Conservation (phyloP, 2,329 filamentous ascomycete species). For the Aspergillus sp. region DNA sequence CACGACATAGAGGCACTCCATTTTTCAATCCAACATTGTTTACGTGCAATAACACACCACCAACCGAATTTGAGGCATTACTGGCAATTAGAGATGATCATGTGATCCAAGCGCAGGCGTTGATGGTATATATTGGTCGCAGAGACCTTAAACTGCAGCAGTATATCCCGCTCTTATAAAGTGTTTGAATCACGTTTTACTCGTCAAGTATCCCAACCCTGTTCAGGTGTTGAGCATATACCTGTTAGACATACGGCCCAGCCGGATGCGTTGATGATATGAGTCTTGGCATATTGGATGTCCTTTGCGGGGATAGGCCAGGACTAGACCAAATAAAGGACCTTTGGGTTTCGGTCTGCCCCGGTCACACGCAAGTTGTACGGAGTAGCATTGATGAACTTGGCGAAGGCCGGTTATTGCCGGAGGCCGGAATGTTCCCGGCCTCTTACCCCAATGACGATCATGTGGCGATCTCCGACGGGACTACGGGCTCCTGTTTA, state of each 20-base stretch:
- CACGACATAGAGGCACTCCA: not conserved
- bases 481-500: not conserved
- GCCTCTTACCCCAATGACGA: constrained; percentile 36
- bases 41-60: not conserved
- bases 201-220: too few relatives aligned
- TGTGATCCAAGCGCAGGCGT: not conserved
- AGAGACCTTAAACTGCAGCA: not conserved
- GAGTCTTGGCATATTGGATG: not conserved
- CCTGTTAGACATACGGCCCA: too few relatives aligned
- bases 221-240: too few relatives aligned
- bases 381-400: constrained; percentile 3
- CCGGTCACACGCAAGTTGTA: not conserved
- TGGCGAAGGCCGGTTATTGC: constrained; percentile 29
- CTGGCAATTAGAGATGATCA: not conserved
- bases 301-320: not conserved
- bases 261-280: not conserved
- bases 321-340: not conserved
- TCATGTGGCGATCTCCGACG: constrained; percentile 13
- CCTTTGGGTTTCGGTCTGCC: not conserved
- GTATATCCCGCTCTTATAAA: too few relatives aligned
- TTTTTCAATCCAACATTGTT: not conserved
- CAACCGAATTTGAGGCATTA: not conserved
- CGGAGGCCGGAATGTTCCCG: constrained; percentile 46
- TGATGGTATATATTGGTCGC: not conserved
- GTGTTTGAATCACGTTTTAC: too few relatives aligned